Percentiles rank a stretch among this genome's conserved stretches.
phyloP scores from a whole-genome alignment of 495 filamentous ascomycete genomes.

The Apodospora peruviana region DNA sequence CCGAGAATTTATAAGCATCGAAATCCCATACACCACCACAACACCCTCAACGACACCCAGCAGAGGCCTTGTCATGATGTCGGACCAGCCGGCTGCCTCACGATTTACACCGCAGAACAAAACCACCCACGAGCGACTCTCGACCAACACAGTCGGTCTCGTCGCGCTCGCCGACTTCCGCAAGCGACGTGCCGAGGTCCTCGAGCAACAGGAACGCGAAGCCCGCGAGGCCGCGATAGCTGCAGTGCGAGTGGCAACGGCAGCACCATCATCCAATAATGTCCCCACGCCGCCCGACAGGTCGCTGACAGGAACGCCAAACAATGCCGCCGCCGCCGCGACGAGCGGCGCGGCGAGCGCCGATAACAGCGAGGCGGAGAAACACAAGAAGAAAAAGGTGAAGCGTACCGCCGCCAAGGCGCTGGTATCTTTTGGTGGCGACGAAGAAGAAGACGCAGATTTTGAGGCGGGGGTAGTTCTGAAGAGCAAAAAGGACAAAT shows the following conservation, averaged over 20 bases:
- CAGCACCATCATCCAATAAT: slow-evolving; percentile 30
- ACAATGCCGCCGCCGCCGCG: slow-evolving; percentile 15
- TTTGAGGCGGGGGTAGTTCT: slow-evolving; percentile 22
- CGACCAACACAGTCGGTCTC: slow-evolving; percentile 86
- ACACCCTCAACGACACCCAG: neutral
- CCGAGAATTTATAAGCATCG: neutral
- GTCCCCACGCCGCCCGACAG: too few relatives aligned
- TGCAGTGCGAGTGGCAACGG: slow-evolving; percentile 20
- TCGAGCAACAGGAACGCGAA: slow-evolving; percentile 86
- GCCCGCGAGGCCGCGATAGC: slow-evolving; percentile 53
- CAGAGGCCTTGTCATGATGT: slow-evolving; percentile 21
- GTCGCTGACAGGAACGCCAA: slow-evolving; percentile 35
- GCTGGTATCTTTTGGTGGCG: slow-evolving; percentile 37
- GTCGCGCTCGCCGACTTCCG: slow-evolving; percentile 92
- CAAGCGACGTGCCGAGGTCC: slow-evolving; percentile 89
- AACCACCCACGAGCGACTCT: slow-evolving; percentile 85
- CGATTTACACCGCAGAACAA: slow-evolving; percentile 76
- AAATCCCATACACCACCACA: neutral
- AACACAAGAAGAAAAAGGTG: slow-evolving; percentile 33
- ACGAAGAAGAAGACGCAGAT: slow-evolving; percentile 25
- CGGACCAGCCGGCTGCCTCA: slow-evolving; percentile 27
- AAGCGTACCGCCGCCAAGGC: slow-evolving; percentile 28
- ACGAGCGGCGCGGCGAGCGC: slow-evolving; percentile 5
- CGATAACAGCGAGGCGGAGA: slow-evolving; percentile 41
- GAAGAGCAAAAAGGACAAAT: slow-evolving; percentile 34